Evolutionary conservation across 768 basidiomycete species (phyloP).

Genomic region (Russula ochroleuca): DNA sequence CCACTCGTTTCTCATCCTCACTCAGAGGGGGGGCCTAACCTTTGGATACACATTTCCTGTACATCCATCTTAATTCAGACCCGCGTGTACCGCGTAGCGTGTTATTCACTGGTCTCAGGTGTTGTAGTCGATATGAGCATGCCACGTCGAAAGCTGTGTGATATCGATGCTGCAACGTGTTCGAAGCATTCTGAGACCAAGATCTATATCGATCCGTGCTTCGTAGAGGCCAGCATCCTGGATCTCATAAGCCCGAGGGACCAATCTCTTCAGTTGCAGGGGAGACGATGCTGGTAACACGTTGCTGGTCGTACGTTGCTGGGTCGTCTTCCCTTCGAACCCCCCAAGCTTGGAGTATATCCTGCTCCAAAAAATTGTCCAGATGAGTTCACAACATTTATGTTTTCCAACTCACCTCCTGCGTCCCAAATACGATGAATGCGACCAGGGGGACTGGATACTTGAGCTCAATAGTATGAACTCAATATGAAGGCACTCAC

Average conservation of each 20-base stretch:
- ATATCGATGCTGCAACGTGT: not conserved
- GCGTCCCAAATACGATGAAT: conserved; percentile 47
- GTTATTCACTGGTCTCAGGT: not conserved
- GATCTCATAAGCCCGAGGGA: not conserved
- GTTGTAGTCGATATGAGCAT: not conserved
- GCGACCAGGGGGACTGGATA: conserved; percentile 47
- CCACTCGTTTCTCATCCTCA: conserved; percentile 27
- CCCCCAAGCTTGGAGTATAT: conserved; percentile 35
- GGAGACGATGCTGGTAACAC: not conserved
- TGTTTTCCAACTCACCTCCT: conserved; percentile 38
- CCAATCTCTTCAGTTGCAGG: no score
- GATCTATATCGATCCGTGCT: not conserved
- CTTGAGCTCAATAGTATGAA: conserved; percentile 14
- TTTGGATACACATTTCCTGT: conserved; percentile 10
- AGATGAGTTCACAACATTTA: not conserved
- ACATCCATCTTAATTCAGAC: conserved; percentile 22
- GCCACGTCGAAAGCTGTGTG: not conserved
- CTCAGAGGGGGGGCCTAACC: conserved; percentile 68
- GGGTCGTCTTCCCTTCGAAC: conserved; percentile 11
- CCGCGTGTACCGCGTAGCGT: not conserved
- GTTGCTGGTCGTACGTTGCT: not conserved
- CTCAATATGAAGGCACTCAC: conserved; percentile 35
- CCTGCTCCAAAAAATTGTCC: conserved; percentile 32
- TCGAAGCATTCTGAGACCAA: not conserved
- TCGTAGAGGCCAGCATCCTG: not conserved